Evolutionary conservation across 2,329 filamentous ascomycete species (phyloP).

Genomic region (Botrytis pseudocinerea): DNA sequence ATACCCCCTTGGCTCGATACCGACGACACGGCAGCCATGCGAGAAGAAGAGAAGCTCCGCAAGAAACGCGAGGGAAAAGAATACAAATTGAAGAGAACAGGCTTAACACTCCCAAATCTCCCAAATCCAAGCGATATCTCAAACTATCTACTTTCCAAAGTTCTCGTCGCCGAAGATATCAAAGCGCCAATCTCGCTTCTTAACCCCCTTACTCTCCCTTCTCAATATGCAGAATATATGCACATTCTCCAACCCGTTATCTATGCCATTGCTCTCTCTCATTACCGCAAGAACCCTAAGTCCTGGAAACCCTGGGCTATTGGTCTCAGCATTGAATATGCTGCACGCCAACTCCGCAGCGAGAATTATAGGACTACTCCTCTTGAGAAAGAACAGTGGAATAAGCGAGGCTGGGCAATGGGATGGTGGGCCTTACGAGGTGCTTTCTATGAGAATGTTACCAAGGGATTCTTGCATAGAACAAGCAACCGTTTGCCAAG

Average conservation of each 20-base stretch:
- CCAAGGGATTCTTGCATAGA: conserved; percentile 70
- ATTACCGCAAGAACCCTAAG: conserved; percentile 62
- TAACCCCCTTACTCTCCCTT: conserved; percentile 73
- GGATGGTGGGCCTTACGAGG: conserved; percentile 96
- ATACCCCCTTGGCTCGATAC: conserved; percentile 43
- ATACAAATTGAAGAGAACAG: conserved; percentile 95
- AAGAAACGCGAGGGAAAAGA: conserved; percentile 45
- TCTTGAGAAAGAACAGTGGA: conserved; percentile 87
- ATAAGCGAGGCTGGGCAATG: conserved; percentile 83
- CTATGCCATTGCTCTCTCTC: conserved; percentile 79
- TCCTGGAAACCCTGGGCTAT: conserved; percentile 92
- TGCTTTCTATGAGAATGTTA: conserved; percentile 94
- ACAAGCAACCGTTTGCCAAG: conserved; percentile 47
- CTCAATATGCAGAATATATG: conserved; percentile 81
- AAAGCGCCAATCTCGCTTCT: conserved; percentile 85
- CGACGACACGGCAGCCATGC: conserved; percentile 30
- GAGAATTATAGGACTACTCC: conserved; percentile 68
- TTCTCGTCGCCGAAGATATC: conserved; percentile 94
- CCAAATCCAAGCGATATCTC: conserved; percentile 82
- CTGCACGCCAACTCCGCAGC: conserved; percentile 79
- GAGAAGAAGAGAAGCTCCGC: conserved; percentile 19
- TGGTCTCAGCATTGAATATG: conserved; percentile 81
- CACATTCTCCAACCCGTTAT: conserved; percentile 87
- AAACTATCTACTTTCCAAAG: conserved; percentile 82
- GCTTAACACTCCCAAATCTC: conserved; percentile 78